Conservation (phyloP, 2,329 filamentous ascomycete species). For the Esteya vermicola region DNA sequence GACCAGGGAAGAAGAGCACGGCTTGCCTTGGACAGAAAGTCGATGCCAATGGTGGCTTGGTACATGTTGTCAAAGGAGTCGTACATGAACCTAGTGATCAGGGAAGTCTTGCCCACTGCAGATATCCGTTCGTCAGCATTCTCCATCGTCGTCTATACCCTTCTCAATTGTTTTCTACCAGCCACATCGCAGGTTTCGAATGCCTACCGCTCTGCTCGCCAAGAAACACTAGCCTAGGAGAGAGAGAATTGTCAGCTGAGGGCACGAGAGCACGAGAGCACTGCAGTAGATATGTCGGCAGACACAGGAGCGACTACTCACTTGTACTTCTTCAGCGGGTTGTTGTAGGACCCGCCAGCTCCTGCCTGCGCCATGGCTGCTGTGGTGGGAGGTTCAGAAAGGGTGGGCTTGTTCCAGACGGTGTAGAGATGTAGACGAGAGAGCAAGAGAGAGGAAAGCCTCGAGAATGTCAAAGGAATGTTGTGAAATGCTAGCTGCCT, state of each 20-base stretch:
- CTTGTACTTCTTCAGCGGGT: constrained; percentile 99
- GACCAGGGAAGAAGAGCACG: too few relatives aligned
- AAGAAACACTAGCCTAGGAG: constrained; percentile 74
- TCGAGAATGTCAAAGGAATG: background rate
- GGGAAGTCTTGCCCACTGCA: constrained; percentile 89
- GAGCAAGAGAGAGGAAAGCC: background rate
- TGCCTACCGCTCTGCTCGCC: constrained; percentile 89
- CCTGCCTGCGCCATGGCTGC: constrained; percentile 61
- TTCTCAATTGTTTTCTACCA: background rate
- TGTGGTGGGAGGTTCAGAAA: background rate
- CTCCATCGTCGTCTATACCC: background rate
- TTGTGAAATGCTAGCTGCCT: background rate
- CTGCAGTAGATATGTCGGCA: too few relatives aligned
- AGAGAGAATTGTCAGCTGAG: constrained; percentile 3
- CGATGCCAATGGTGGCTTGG: constrained; percentile 97
- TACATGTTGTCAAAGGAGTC: constrained; percentile 99
- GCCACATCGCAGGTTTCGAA: background rate
- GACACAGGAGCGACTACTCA: constrained; percentile 27
- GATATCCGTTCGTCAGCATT: constrained; percentile 1
- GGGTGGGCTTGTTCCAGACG: background rate
- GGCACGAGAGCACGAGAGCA: background rate
- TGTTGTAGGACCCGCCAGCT: constrained; percentile 78
- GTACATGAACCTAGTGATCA: constrained; percentile 99
- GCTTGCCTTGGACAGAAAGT: constrained; percentile 89
- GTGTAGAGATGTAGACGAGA: background rate